Percentiles rank a stretch among this genome's conserved stretches.
Conservation (phyloP, 345 rosid species). For the Eucalyptus victrix region DNA sequence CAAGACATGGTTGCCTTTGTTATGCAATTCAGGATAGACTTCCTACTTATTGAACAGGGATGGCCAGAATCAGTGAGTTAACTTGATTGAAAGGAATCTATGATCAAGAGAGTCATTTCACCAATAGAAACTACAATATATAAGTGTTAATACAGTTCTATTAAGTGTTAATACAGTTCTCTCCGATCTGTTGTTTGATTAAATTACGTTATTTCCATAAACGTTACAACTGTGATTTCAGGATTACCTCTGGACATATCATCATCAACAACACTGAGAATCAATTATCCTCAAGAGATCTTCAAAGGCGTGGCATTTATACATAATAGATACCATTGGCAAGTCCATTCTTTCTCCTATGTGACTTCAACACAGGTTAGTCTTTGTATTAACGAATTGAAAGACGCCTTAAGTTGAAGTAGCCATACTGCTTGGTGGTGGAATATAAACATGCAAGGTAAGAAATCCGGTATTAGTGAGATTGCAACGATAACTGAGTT, state of each 20-base stretch:
- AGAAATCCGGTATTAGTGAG: neutral
- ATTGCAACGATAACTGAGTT: neutral
- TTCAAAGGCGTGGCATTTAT: neutral
- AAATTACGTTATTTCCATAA: neutral
- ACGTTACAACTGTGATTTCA: neutral
- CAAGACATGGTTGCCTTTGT: too few species aligned
- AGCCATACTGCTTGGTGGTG: neutral
- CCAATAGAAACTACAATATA: neutral
- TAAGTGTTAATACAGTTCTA: neutral
- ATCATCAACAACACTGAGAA: neutral
- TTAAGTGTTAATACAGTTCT: neutral
- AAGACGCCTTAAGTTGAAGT: neutral
- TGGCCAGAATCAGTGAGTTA: too few species aligned
- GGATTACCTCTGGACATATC: neutral
- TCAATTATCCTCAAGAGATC: neutral
- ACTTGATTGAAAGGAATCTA: too few species aligned
- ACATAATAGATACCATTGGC: neutral
- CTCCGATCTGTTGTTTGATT: neutral
- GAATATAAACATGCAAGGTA: neutral
- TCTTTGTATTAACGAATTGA: neutral
- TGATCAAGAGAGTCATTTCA: too few species aligned
- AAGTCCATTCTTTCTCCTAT: neutral
- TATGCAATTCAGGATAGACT: too few species aligned
- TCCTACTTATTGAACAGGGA: too few species aligned
- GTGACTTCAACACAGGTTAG: neutral